Base-by-base conservation (phyloP, 305 asterid genomes). In the Fraxinus velutina region DNA sequence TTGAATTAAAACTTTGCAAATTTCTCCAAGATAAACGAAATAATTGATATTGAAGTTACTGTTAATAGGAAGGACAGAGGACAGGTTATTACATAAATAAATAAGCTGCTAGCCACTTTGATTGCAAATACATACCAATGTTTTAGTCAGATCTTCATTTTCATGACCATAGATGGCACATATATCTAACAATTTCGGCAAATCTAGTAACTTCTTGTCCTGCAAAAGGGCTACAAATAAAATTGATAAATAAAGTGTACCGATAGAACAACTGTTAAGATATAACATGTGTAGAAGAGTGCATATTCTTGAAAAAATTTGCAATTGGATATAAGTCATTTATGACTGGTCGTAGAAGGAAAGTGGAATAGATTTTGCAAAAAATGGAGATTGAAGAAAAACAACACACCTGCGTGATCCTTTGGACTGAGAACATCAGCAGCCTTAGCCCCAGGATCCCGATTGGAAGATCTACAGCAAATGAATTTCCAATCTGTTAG, bases 391-490 rank as follows among this genome's bases (percentile, higher is more conserved):
- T 15, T 24, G 29, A 70, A 80, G 64, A 75, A 83, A 57, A 70
- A 42, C 57, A 73, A 68, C 89, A 87, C 87, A 96, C 99, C 97
- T 82, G 90, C 84, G 80, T 93, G 97, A 82, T 94, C 98, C 84
- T 88, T 92, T 84, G 88, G 76, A 89, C 93, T 92, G 86, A 96
- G 91, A 62, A 92, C 37, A 80, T 96, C 97, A 68, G 88, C 87
- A 78, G 91, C 91, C 90, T 89, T 91, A 79, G 95, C 97, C 73
- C 97, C 96, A 81, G 97, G 99, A 89, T 93, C 98, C 82, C 91
- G 89, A 87, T 90, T 89, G 66, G 98, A 93, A 57, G 99, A 94
- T 85, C 99, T 96, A 83, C 79, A 82, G 39, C 10, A 34, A 78
- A 52, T 52, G 76, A 66, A 78, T 39, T 80, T 57, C 39, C 13